phyloP scores from a whole-genome alignment of 129 eudicot species.

The Solidago caesia region DNA sequence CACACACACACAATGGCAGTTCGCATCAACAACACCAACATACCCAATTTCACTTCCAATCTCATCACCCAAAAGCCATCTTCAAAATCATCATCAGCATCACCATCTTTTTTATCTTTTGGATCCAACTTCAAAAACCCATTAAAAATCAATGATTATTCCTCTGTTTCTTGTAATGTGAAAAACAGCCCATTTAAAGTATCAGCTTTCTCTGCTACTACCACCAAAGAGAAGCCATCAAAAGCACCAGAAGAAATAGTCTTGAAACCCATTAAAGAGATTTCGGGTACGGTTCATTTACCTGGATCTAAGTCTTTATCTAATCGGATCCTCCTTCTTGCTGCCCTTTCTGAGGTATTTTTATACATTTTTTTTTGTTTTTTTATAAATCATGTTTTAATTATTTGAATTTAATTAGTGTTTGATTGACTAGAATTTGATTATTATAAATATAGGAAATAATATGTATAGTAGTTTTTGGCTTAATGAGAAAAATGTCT shows the following conservation, averaged over 20 bases:
- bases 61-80: constrained; percentile 19
- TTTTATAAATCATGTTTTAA: no score
- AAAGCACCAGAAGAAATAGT: constrained; percentile 78
- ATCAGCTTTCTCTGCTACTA: constrained; percentile 59
- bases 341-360: constrained; percentile 82
- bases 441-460: no score
- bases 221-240: constrained; percentile 61
- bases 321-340: constrained; percentile 84
- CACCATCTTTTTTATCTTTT: constrained; percentile 38
- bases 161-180: not conserved
- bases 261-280: constrained; percentile 88
- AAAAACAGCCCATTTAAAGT: constrained; percentile 19
- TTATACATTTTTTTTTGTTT: not conserved
- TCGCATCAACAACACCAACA: constrained; percentile 30
- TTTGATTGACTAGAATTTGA: no score
- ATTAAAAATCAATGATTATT: constrained; percentile 31
- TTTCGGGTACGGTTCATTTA: constrained; percentile 78
- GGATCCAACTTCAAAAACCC: constrained; percentile 50
- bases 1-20: constrained; percentile 19
- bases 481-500: no score
- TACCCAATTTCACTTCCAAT: constrained; percentile 31
- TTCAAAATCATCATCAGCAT: constrained; percentile 32
- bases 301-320: constrained; percentile 92
- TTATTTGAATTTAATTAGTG: no score
- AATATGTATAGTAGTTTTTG: no score